Evolutionary conservation across 306 rosid species (phyloP), one percentile per base, ranked within the genome.

Genomic region (Gastrolobium villosum): DNA sequence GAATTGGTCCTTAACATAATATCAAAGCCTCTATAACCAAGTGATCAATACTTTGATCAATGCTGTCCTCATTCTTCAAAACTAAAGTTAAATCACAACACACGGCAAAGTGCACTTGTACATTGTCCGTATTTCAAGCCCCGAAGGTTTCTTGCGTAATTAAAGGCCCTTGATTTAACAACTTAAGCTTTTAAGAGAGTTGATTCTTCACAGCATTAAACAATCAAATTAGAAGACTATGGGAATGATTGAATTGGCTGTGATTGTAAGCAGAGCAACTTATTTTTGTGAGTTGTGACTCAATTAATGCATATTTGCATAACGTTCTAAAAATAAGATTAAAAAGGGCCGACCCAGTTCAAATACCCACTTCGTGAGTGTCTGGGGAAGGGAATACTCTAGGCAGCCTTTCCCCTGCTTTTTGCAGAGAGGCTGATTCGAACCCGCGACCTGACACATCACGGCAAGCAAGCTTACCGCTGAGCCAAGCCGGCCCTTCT

Each of bases 101-200:
- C 40, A 34, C 43, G 30, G 46, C 66, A 56, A 43, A 77, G 75
- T 26, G 49, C 46, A 57, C 26, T 40, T 40, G 50, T 56, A 43
- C 60, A 20, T 77, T 40, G 26, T 5, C 26, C 65, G 53, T 53
- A 10, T 62, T 63, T 63, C 63, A 75, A 63, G 15, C 72, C 55
- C 65, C 1, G 10, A n/a, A 10, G 44, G 70, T 32, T 14, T 50
- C 7, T 30, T 2, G 15, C 35, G 11, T 39, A 11, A 2, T 36
- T 56, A 53, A 57, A 39, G 11, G 13, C n/a, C 7, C 67, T 10
- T 37, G 8, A 10, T 49, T 40, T 55, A 59, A 56, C 43, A 60
- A 40, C 76, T 32, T 67, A 31, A 60, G 41, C 4, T 43, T 57
- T 34, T 6, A 73, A 63, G 65, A 79, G 31, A 37, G 10, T 57